Evolutionary conservation across 148 eudicot genomes (phyloP), one percentile per base, ranked within the genome.

Genomic region (Cornus controversa): DNA sequence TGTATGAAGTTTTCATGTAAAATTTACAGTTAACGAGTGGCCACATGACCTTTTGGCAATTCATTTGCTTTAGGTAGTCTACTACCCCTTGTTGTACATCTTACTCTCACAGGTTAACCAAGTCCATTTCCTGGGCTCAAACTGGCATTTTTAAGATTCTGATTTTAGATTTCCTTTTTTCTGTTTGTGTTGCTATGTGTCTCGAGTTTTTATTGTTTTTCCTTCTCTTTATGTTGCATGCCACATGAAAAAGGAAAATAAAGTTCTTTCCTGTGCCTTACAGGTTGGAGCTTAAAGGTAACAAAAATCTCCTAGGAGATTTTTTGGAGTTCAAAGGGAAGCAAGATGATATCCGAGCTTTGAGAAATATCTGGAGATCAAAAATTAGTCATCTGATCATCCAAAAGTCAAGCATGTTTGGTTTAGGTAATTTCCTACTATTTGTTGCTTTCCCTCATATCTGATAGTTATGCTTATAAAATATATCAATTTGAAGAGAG

Each of bases 321-420:
- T 95, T 93, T 85, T 47, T 89, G 71, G 97, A 91, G 81, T 93
- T 95, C 74, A 93, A 90, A 86, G 99, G 99, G 80, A 91, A 93
- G 85, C 84, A 84, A 31, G 99, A 95, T 37, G 97, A 95, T 82
- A 64, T 85, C 53, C 87, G 85, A 80, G 86, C 84, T 16, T 85
- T 95, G 68, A 82, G 89, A 80, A 81, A 75, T 75, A 88, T 95
- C 54, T 91, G 80, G 83, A 88, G 99, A 84, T 95, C 99, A 42
- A 95, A 95, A 90, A 90, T 95, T 74, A 81, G 89, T 64, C 93
- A 76, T 34, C 25, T 95, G 81, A 73, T 81, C 60, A 84, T 95
- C 80, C 97, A 93, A 79, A 93, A 88, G 83, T 88, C 91, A 26
- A 90, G 98, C 80, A 89, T 91, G 90, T 90, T 95, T 85, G 98